Evolutionary conservation across 1,284 basidiomycete species (phyloP), one percentile per base, ranked within the genome.

Genomic region (Malassezia restricta): DNA sequence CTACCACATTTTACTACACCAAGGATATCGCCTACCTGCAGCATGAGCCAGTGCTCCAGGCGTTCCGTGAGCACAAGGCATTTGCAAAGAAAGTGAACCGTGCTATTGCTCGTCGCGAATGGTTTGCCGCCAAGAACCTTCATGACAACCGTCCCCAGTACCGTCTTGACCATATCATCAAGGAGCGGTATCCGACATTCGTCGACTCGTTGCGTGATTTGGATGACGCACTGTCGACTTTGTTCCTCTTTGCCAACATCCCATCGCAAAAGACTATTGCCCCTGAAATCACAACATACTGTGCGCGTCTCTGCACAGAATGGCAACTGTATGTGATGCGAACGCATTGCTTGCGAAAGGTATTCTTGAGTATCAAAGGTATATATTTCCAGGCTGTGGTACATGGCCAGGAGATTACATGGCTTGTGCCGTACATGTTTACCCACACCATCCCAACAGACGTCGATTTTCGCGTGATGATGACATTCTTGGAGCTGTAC

Each of bases 1-100:
- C 92, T 2, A 90, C 91, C 1, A 87, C 91, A 5, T 99, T 98
- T 77, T 99, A 98, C 78, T 96, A 96, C 75, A 79, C 88, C 47
- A 99, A 99, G 76, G 94, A 99, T 73, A 94, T 99, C 63, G 87
- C 87, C 51, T 98, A 92, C 76, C 82, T 99, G 43, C 84, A 89
- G 14, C 94, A 99, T 72, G 94, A 99, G 75, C 94, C 94, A 1
- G 84, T 98, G 5, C 79, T 98, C n/a, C 83, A 82, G 73, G 94
- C 90, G 73, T 79, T 99, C 54, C 80, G 94, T 68, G 90, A 98
- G 74, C 92, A 99, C 79, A 99, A 98, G 76, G 83, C 90, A 0
- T 98, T 98, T 65, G 92, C 94, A 1, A 98, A 96, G 78, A 95
- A 95, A 76, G 81, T 99, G 47, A 84, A 88, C 55, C 81, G 87